Base-by-base conservation (phyloP, 2,329 filamentous ascomycete genomes). In the Calycina herbarum region DNA sequence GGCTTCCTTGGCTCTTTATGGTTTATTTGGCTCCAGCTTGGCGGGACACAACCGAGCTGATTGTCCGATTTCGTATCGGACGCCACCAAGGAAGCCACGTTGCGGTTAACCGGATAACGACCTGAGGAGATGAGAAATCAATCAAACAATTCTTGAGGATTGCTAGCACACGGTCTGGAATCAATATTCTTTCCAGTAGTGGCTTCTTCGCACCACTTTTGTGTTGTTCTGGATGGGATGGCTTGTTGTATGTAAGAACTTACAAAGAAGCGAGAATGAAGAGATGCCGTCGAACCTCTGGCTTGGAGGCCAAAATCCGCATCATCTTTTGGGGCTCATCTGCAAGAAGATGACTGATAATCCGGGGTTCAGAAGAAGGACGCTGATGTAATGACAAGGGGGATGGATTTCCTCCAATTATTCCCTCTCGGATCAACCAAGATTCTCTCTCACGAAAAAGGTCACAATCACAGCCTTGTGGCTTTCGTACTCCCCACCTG, bases 61-160 rank as follows among this genome's bases (percentile, higher is more conserved):
- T 51, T 51, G 45, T 51, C 45, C 45, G 45, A 51, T 51, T 51
- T 51, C n/a, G 45, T 51, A 51, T 51, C 45, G 45, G 45, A 24
- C 45, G 45, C 45, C 20, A 51, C 45, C 45, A 51, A 51, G 45
- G 45, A 51, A 51, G 45, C 45, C 45, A 51, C 45, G 45, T 51
- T 51, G 45, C 45, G 45, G 20, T 51, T 51, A 24, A 6, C 45
- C 45, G 45, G 45, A 51, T 51, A 24, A 51, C 10, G 45, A 24
- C 20, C 15, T 51, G 20, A 51, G 27, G n/a, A 27, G n/a, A 20
- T n/a, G 42, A 5, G n/a, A 20, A 20, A 51, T 51, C n/a, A 51
- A 11, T 20, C n/a, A 24, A 10, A 10, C 45, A 17, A n/a, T 45
- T 38, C 8, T 38, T 2, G n/a, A 13, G 40, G 13, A 45, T 13